Conservation (phyloP, 345 rosid species). For the Salix brachista region DNA sequence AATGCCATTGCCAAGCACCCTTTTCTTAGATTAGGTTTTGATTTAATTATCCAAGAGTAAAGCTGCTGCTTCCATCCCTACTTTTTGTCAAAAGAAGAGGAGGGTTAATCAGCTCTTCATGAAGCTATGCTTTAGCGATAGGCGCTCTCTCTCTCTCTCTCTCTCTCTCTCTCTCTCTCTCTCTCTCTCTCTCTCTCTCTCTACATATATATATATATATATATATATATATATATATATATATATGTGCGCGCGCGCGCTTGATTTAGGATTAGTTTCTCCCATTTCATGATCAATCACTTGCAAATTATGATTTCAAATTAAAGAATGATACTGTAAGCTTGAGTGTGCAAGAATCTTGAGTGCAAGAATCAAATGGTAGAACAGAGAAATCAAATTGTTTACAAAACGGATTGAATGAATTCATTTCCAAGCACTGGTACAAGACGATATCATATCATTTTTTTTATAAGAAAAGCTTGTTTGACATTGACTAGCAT, state of each 20-base stretch:
- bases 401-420: neutral
- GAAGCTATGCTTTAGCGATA: neutral
- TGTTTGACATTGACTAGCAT: constrained; percentile 1
- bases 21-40: constrained; percentile 5
- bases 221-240: too few relatives aligned
- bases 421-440: too few relatives aligned
- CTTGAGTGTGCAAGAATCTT: too few relatives aligned
- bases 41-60: neutral
- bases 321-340: neutral
- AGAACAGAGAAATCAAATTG: neutral
- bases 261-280: neutral
- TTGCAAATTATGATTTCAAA: neutral
- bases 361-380: too few relatives aligned
- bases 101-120: neutral
- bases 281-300: neutral
- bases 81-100: neutral
- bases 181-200: too few relatives aligned
- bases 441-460: too few relatives aligned
- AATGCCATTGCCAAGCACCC: neutral
- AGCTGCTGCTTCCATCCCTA: neutral
- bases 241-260: too few relatives aligned
- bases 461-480: neutral
- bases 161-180: too few relatives aligned
- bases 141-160: too few relatives aligned
- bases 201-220: too few relatives aligned